These are phyloP conservation scores for Linnemannia elongata DNA, from an alignment of 192 early-diverging fungal genomes.

Conservation along the genomic window DNA sequence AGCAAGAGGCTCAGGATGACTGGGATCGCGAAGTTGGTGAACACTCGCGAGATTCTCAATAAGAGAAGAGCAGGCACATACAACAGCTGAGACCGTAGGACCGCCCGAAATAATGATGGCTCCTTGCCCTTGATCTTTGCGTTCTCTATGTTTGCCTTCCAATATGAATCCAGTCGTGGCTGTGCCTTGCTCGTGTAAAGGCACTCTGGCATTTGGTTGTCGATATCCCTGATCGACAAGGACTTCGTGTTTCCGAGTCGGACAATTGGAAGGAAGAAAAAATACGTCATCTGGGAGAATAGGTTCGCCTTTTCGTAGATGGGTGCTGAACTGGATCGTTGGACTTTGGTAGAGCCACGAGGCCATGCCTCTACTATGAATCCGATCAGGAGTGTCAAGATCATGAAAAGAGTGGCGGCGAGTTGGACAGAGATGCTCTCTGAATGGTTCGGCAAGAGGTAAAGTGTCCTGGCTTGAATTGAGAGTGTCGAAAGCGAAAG, in stretches of 20 bases:
- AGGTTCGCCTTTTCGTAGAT: conserved; percentile 29
- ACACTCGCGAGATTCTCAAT: neutral
- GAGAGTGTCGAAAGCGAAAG: neutral
- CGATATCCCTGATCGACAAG: conserved; percentile 15
- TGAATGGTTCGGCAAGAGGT: neutral
- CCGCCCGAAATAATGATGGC: conserved; percentile 10
- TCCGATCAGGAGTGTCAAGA: neutral
- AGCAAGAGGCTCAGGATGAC: conserved; percentile 23
- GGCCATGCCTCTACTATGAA: conserved; percentile 48
- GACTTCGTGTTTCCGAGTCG: neutral
- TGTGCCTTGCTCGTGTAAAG: neutral
- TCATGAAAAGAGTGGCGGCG: neutral
- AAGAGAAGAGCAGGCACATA: conserved; percentile 11
- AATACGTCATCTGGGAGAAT: conserved; percentile 21
- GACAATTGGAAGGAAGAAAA: conserved; percentile 25
- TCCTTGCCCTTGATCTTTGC: neutral
- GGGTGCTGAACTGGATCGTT: conserved; percentile 8
- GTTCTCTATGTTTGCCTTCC: neutral
- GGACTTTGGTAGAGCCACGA: conserved; percentile 12
- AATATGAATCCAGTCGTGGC: neutral
- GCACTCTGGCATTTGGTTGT: conserved; percentile 5
- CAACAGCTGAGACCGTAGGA: neutral
- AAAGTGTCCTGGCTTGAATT: conserved; percentile 23
- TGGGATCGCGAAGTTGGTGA: conserved; percentile 15
- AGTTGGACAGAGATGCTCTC: neutral